These are phyloP conservation scores for Mycena rebaudengoi DNA, from an alignment of 768 basidiomycete genomes.

Conservation along the genomic window DNA sequence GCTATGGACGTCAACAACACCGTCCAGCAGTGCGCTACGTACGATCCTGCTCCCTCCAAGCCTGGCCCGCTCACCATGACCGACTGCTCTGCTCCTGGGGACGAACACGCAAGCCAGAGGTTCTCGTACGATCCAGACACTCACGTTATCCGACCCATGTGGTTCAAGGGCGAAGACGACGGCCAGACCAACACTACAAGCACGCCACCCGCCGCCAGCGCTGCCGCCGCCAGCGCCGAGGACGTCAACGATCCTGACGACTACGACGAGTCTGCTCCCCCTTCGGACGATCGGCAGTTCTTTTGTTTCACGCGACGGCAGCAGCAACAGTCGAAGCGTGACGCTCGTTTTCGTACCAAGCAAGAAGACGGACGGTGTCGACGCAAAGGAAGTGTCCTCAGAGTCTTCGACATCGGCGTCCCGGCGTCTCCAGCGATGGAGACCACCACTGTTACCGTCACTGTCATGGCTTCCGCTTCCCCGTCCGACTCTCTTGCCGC, in stretches of 20 bases:
- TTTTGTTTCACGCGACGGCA: slow-evolving; percentile 28
- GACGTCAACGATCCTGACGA: background rate
- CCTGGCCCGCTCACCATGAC: slow-evolving; percentile 61
- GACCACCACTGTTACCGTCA: slow-evolving; percentile 34
- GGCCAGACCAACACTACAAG: slow-evolving; percentile 27
- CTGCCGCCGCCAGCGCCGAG: background rate
- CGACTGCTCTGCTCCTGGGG: slow-evolving; percentile 46
- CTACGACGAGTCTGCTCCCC: too few relatives aligned
- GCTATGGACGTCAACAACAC: slow-evolving; percentile 51
- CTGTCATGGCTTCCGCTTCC: slow-evolving; percentile 27
- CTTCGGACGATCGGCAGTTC: too few relatives aligned
- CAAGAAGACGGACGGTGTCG: slow-evolving; percentile 35
- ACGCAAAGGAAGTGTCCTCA: slow-evolving; percentile 14
- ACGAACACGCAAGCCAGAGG: slow-evolving; percentile 61
- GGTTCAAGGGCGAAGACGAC: slow-evolving; percentile 42
- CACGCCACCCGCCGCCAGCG: too few relatives aligned
- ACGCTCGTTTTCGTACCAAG: slow-evolving; percentile 61
- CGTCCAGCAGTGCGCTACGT: slow-evolving; percentile 67
- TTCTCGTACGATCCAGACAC: slow-evolving; percentile 63
- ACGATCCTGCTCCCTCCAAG: slow-evolving; percentile 57
- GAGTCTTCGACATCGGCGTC: slow-evolving; percentile 34
- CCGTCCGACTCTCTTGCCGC: slow-evolving; percentile 21
- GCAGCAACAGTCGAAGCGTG: slow-evolving; percentile 60
- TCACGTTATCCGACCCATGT: slow-evolving; percentile 63
- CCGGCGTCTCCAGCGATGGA: slow-evolving; percentile 34